Conservation (phyloP, 169 alveolate species). For the Theileria equi region DNA sequence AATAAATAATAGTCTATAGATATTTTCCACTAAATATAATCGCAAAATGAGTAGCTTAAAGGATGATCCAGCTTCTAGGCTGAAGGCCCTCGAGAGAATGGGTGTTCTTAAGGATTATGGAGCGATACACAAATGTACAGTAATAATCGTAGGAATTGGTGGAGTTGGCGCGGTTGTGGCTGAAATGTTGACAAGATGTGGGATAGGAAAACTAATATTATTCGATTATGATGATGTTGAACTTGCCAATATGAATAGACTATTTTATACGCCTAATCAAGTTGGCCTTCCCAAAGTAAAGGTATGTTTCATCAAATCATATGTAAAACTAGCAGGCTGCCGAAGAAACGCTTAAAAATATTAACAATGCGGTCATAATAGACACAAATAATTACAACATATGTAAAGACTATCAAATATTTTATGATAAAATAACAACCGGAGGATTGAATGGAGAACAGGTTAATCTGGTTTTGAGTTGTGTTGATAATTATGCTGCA, state of each 20-base stretch:
- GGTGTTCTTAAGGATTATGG: constrained; percentile 91
- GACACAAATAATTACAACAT: constrained; percentile 86
- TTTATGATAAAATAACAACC: constrained; percentile 75
- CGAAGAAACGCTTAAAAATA: constrained; percentile 81
- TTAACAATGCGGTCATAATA: constrained; percentile 90
- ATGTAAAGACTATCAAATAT: constrained; percentile 78
- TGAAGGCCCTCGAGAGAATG: constrained; percentile 91
- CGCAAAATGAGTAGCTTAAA: constrained; percentile 56
- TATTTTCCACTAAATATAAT: no score
- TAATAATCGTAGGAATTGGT: constrained; percentile 92
- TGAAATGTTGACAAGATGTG: constrained; percentile 94
- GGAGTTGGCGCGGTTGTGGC: constrained; percentile 95
- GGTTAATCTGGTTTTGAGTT: constrained; percentile 87
- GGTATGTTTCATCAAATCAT: constrained; percentile 29
- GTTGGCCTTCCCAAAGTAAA: constrained; percentile 90
- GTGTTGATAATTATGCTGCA: constrained; percentile 96
- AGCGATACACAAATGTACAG: constrained; percentile 77
- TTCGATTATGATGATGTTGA: constrained; percentile 94
- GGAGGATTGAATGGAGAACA: constrained; percentile 76
- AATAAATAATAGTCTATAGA: no score
- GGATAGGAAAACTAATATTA: constrained; percentile 90
- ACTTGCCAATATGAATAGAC: constrained; percentile 92
- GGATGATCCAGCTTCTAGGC: constrained; percentile 84
- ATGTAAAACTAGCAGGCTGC: constrained; percentile 77
- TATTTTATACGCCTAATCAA: constrained; percentile 89